Evolutionary conservation across 441 rosid genomes (phyloP).

Genomic region (Adansonia grandidieri): DNA sequence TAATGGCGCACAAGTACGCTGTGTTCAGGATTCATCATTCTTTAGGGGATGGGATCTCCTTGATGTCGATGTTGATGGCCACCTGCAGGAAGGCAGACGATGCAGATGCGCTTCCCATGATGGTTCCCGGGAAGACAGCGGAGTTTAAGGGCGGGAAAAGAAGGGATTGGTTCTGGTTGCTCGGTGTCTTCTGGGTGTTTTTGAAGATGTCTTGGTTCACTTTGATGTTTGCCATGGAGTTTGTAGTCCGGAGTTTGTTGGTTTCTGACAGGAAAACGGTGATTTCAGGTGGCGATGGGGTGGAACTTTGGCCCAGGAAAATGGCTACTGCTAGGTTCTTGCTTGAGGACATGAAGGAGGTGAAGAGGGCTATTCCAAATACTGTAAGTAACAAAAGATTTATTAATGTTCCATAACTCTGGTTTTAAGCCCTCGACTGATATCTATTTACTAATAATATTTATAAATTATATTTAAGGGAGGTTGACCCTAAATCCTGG

Average conservation of each 20-base stretch:
- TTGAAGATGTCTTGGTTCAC: slow-evolving; percentile 45
- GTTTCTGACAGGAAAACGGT: slow-evolving; percentile 49
- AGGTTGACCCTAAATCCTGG: not conserved
- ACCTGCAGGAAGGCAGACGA: slow-evolving; percentile 47
- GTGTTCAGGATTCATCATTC: slow-evolving; percentile 63
- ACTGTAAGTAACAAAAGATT: slow-evolving; percentile 39
- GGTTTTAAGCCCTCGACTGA: not conserved
- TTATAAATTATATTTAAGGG: not conserved
- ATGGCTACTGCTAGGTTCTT: slow-evolving; percentile 54
- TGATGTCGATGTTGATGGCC: slow-evolving; percentile 59
- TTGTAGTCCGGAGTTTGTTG: slow-evolving; percentile 39
- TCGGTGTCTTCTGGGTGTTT: slow-evolving; percentile 19
- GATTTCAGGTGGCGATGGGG: slow-evolving; percentile 58
- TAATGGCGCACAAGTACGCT: slow-evolving; percentile 40
- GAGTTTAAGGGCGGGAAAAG: not conserved
- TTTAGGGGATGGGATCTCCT: slow-evolving; percentile 65
- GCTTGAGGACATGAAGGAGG: slow-evolving; percentile 57
- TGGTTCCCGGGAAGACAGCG: slow-evolving; percentile 6
- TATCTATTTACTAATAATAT: not conserved
- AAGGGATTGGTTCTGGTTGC: slow-evolving; percentile 4
- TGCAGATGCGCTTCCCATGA: slow-evolving; percentile 38
- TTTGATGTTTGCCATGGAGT: slow-evolving; percentile 41
- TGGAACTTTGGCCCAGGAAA: slow-evolving; percentile 68
- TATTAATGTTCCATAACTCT: not conserved
- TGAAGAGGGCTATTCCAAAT: slow-evolving; percentile 44